phyloP scores from a whole-genome alignment of 257 asterid species.

The Marsdenia floribunda region DNA sequence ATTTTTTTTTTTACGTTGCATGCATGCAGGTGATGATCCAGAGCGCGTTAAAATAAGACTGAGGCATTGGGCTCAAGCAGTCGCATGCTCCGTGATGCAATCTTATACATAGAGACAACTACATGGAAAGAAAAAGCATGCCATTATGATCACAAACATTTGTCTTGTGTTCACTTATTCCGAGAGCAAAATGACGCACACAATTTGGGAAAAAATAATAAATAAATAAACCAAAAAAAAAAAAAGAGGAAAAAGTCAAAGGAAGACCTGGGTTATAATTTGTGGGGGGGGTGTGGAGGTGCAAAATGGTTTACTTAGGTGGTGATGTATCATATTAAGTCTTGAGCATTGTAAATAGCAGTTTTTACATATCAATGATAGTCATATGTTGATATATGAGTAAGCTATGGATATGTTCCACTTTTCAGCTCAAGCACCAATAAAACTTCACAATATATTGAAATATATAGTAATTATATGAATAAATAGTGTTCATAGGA shows the following conservation, averaged over 20 bases:
- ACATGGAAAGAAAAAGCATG: too few relatives aligned
- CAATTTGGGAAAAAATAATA: neutral
- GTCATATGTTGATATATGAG: neutral
- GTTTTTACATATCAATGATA: neutral
- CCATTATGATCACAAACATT: neutral
- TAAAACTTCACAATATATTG: too few relatives aligned
- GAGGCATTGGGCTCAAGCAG: constrained; percentile 77
- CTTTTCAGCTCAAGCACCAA: neutral
- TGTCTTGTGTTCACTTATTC: neutral
- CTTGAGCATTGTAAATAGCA: neutral
- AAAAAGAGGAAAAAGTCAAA: too few relatives aligned
- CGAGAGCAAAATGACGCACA: neutral
- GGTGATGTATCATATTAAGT: neutral
- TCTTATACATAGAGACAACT: constrained; percentile 24
- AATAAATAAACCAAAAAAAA: too few relatives aligned
- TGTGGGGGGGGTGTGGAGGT: too few relatives aligned
- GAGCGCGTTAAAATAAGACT: constrained; percentile 59
- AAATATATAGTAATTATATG: too few relatives aligned
- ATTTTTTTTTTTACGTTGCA: neutral
- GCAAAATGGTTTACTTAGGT: too few relatives aligned
- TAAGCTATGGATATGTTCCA: neutral
- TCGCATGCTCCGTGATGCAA: constrained; percentile 61
- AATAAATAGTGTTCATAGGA: too few relatives aligned
- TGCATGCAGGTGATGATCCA: constrained; percentile 55
- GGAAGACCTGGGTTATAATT: too few relatives aligned